Percentiles rank a stretch among this genome's conserved stretches.
These are phyloP conservation scores for Amyloporia xantha DNA, from an alignment of 768 basidiomycete genomes.

Conservation along the genomic window DNA sequence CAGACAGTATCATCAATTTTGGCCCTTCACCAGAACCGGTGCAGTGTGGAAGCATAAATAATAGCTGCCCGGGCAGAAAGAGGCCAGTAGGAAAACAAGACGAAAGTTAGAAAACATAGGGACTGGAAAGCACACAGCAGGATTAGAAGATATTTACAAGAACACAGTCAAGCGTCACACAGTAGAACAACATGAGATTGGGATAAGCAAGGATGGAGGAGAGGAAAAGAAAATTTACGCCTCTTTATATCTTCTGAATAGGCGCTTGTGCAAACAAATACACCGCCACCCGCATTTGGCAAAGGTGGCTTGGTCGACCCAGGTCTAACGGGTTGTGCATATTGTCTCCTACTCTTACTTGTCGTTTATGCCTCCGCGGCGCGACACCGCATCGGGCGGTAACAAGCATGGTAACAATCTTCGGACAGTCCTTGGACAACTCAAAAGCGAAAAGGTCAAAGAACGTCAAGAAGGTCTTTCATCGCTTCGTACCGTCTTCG, in stretches of 20 bases:
- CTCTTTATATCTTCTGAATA: not conserved
- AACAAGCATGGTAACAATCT: not conserved
- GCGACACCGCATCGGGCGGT: not conserved
- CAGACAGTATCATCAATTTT: conserved; percentile 44
- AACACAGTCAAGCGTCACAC: not conserved
- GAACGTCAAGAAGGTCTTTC: conserved; percentile 62
- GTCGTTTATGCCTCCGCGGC: conserved; percentile 38
- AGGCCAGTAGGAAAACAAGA: conserved; percentile 34
- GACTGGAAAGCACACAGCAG: not conserved
- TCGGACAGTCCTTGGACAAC: conserved; percentile 29
- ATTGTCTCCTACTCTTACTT: no score
- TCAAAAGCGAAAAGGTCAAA: conserved; percentile 59
- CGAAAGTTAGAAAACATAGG: conserved; percentile 8
- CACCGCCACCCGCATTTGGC: not conserved
- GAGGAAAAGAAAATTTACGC: conserved; percentile 17
- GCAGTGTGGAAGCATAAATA: conserved; percentile 49
- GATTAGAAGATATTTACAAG: conserved; percentile 23
- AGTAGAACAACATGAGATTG: no score
- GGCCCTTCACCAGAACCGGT: conserved; percentile 80
- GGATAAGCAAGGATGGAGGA: no score
- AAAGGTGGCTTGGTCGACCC: no score
- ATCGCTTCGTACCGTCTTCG: conserved; percentile 44
- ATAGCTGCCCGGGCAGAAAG: conserved; percentile 74
- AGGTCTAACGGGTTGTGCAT: no score
- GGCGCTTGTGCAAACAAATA: not conserved